phyloP scores from a whole-genome alignment of 2,329 filamentous ascomycete species.

The Paecilomyces formosus region DNA sequence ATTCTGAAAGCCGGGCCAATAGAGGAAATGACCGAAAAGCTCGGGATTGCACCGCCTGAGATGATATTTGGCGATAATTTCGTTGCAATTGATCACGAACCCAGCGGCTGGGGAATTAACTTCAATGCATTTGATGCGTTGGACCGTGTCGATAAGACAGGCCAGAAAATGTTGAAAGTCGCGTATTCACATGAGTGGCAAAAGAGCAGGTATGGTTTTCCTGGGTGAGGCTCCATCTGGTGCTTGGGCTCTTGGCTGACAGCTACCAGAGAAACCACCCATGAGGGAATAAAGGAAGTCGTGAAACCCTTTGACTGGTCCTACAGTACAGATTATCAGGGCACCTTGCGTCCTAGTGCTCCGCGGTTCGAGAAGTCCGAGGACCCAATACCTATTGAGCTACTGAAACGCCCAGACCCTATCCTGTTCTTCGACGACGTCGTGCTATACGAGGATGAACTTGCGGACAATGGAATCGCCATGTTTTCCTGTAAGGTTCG shows the following conservation, averaged over 20 bases:
- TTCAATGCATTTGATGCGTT: slow-evolving; percentile 86
- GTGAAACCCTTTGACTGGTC: slow-evolving; percentile 98
- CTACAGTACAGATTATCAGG: slow-evolving; percentile 82
- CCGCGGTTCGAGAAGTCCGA: slow-evolving; percentile 37
- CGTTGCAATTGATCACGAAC: slow-evolving; percentile 65
- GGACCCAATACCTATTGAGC: slow-evolving; percentile 70
- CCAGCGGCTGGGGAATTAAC: slow-evolving; percentile 66
- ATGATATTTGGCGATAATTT: slow-evolving; percentile 99
- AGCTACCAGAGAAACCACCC: slow-evolving; percentile 60
- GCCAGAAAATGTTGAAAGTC: slow-evolving; percentile 82
- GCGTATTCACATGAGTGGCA: slow-evolving; percentile 89
- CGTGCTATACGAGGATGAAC: slow-evolving; percentile 91
- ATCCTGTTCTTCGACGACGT: slow-evolving; percentile 97
- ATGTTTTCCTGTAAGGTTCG: slow-evolving; percentile 84
- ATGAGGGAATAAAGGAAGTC: slow-evolving; percentile 81
- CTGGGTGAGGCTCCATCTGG: neutral
- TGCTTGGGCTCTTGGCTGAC: slow-evolving; percentile 2
- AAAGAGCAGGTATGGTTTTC: slow-evolving; percentile 48
- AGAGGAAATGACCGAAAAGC: slow-evolving; percentile 67
- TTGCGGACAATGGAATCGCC: slow-evolving; percentile 94
- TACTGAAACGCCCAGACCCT: slow-evolving; percentile 81
- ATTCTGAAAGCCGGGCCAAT: slow-evolving; percentile 91
- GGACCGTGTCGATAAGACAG: slow-evolving; percentile 90
- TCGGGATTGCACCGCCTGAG: slow-evolving; percentile 85
- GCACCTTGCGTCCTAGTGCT: slow-evolving; percentile 48